These are phyloP conservation scores for Nicotiana paniculata DNA, from an alignment of 257 asterid genomes.

Conservation along the genomic window DNA sequence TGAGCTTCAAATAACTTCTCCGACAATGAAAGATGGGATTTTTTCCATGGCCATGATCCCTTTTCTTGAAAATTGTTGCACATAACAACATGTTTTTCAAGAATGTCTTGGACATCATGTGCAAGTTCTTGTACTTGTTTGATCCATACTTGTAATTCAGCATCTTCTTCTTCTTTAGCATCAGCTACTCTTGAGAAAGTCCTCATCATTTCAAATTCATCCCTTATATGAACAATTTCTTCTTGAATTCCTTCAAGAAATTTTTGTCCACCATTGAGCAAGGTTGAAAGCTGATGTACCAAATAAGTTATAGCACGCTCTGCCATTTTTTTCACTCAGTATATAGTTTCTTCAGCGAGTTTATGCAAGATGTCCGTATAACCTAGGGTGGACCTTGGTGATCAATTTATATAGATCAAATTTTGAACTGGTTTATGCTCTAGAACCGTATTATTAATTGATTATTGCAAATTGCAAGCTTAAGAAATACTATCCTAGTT, in stretches of 20 bases:
- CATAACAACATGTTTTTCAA: constrained; percentile 22
- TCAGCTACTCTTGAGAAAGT: constrained; percentile 33
- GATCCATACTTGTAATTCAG: constrained; percentile 26
- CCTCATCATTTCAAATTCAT: constrained; percentile 24
- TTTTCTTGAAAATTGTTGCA: background rate
- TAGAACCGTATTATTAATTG: background rate
- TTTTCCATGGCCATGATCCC: background rate
- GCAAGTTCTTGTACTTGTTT: constrained; percentile 32
- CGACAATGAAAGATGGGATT: background rate
- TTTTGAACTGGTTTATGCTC: background rate
- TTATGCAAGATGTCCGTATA: background rate
- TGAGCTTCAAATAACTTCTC: constrained; percentile 6
- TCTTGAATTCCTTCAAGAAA: constrained; percentile 8
- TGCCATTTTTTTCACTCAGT: constrained; percentile 15
- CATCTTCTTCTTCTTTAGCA: constrained; percentile 20
- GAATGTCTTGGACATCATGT: constrained; percentile 29
- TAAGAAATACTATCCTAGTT: background rate
- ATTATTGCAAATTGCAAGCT: background rate
- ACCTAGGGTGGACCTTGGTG: background rate
- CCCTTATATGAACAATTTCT: constrained; percentile 17
- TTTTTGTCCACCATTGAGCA: constrained; percentile 7
- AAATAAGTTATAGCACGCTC: constrained; percentile 16
- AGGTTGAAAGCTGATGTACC: constrained; percentile 13
- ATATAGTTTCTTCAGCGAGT: background rate
- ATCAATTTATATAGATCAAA: background rate